phyloP scores from a whole-genome alignment of 2,329 filamentous ascomycete genomes.

The Fusarium siculi region DNA sequence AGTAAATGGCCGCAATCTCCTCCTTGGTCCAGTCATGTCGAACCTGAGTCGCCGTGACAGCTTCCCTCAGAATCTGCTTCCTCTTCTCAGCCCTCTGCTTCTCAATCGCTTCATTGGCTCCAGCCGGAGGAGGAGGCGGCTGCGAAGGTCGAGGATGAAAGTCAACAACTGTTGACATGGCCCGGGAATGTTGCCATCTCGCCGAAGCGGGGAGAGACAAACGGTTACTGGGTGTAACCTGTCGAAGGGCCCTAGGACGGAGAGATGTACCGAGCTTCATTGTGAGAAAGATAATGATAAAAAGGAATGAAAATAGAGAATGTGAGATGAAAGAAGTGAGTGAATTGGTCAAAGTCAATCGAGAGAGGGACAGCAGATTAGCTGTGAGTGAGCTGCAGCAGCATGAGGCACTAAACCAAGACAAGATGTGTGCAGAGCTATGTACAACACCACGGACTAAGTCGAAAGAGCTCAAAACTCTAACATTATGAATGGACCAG shows the following conservation, averaged over 20 bases:
- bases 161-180: constrained; percentile 45
- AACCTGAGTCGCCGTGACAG: constrained; percentile 68
- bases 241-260: constrained; percentile 31
- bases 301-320: constrained; percentile 2
- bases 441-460: constrained; percentile 14
- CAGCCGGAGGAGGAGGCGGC: constrained; percentile 37
- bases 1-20: constrained; percentile 84
- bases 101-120: constrained; percentile 34
- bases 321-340: constrained; percentile 6
- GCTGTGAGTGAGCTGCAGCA: constrained; percentile 14
- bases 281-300: neutral
- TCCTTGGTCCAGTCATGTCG: constrained; percentile 83
- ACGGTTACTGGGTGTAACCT: constrained; percentile 9
- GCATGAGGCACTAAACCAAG: constrained; percentile 30
- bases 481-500: constrained; percentile 4
- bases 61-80: constrained; percentile 56
- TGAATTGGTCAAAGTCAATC: constrained; percentile 9
- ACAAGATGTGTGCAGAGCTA: constrained; percentile 9
- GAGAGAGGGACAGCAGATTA: neutral
- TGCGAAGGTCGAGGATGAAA: constrained; percentile 36
- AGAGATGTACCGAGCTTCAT: constrained; percentile 38
- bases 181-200: constrained; percentile 34
- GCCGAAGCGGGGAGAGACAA: constrained; percentile 32
- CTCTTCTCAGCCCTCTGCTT: constrained; percentile 41
- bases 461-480: constrained; percentile 2